Conservation (phyloP, 2,329 filamentous ascomycete genomes). For the Aspergillus melleus region DNA sequence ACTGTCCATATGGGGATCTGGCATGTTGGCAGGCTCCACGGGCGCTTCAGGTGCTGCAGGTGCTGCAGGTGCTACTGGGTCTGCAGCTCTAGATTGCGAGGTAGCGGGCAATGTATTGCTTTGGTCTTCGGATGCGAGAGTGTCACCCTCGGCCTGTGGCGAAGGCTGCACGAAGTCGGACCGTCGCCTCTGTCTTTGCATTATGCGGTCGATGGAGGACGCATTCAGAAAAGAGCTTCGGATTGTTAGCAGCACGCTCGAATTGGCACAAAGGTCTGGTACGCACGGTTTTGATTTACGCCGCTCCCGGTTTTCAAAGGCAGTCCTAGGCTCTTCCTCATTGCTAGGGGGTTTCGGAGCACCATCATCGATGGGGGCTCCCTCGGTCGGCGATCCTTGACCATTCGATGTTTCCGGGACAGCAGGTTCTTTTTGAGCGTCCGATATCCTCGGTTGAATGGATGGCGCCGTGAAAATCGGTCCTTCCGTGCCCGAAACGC, state of each 20-base stretch:
- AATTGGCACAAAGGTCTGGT: neutral
- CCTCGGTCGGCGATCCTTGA: neutral
- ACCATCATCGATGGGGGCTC: neutral
- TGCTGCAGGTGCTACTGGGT: neutral
- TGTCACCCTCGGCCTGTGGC: conserved; percentile 1
- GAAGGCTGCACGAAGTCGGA: conserved; percentile 10
- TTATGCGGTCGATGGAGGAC: conserved; percentile 12
- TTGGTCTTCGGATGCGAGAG: neutral
- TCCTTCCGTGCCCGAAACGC: neutral
- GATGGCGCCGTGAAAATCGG: neutral
- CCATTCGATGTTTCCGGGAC: neutral
- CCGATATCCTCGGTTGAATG: neutral
- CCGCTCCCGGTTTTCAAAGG: conserved; percentile 1
- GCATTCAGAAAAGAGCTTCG: conserved; percentile 16
- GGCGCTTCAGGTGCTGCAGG: neutral
- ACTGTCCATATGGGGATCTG: conserved; percentile 11
- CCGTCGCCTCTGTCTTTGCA: conserved; percentile 14
- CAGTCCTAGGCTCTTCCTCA: neutral
- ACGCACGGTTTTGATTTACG: conserved; percentile 21
- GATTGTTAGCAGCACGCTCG: neutral
- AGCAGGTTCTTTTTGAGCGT: neutral
- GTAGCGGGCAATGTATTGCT: conserved; percentile 10
- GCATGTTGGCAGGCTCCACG: conserved; percentile 6
- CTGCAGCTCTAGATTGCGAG: neutral
- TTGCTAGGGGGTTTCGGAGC: neutral